Evolutionary conservation across 352 stramenopile species (phyloP), one percentile per base, ranked within the genome.

Genomic region (Aphanomyces astaci): DNA sequence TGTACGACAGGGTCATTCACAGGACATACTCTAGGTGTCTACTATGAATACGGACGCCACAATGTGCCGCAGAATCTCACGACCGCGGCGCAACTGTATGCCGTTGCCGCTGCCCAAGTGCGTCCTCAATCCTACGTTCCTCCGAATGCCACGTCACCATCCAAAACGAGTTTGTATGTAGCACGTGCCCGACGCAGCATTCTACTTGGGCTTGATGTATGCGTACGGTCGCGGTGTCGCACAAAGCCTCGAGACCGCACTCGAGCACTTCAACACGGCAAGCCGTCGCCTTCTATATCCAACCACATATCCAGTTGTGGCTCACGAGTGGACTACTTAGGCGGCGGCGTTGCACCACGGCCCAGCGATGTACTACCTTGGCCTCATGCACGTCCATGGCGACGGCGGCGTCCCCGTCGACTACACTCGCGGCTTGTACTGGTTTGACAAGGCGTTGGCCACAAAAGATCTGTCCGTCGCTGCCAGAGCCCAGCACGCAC

Each of bases 191-290:
- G 56, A 65, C 22, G 56, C 28, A 2, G 22, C 39, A 24, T 65
- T 52, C 36, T 65, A 65, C 25, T 31, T 65, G 4, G 56, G 56
- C 3, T 27, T 65, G 2, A 49, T 65, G 56, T 36, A 65, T 22
- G 39, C 56, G 5, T 65, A 65, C 56, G 56, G 56, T 17, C 56
- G 56, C 27, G 56, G 32, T 11, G 24, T 65, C 25, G 1, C 33
- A 5, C 56, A 36, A 13, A 36, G 53, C 56, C 17, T 52, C n/a
- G 32, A 65, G 19, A 32, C 15, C n/a, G 56, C 56, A 2, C 7
- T 65, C 10, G 56, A 11, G 1, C 56, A 53, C n/a, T 65, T 65
- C n/a, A 25, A 65, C 22, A 65, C 51, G 56, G 56, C 53, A 57
- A 25, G 45, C 31, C 9, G 19, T 4, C 25, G 13, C 19, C 7